These are phyloP conservation scores for Penicillium freii DNA, from an alignment of 2,329 filamentous ascomycete genomes.

Conservation along the genomic window DNA sequence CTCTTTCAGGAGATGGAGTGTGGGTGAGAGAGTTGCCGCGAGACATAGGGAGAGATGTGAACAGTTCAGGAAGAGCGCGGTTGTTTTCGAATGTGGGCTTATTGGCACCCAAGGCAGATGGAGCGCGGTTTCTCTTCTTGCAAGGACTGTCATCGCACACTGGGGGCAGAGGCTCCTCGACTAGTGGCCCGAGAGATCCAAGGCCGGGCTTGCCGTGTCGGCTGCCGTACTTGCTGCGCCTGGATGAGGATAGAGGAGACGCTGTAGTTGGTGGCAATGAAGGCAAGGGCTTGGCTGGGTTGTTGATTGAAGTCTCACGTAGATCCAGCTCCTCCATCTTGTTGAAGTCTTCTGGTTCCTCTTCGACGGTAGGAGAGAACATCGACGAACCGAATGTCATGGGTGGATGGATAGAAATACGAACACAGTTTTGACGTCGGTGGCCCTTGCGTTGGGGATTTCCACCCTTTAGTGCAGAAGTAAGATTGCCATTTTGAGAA, in stretches of 20 bases:
- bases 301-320: conserved; percentile 24
- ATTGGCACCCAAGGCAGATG: conserved; percentile 15
- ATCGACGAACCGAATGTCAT: conserved; percentile 34
- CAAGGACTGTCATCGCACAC: conserved; percentile 21
- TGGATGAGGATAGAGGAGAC: conserved; percentile 13
- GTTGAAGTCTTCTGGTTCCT: conserved; percentile 38
- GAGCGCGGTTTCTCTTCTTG: conserved; percentile 27
- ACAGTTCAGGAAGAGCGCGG: conserved; percentile 25
- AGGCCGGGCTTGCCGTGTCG: conserved; percentile 20
- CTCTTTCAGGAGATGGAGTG: conserved; percentile 34
- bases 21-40: conserved; percentile 21
- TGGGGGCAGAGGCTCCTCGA: conserved; percentile 20
- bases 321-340: conserved; percentile 32
- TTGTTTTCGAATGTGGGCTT: conserved; percentile 18
- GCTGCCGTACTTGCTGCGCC: conserved; percentile 19
- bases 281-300: conserved; percentile 11
- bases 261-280: conserved; percentile 11
- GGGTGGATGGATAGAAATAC: conserved; percentile 41
- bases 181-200: conserved; percentile 21
- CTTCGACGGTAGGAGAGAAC: conserved; percentile 35
- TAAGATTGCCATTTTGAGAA: conserved; percentile 23
- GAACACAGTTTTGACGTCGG: conserved; percentile 44
- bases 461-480: conserved; percentile 35
- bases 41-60: conserved; percentile 26
- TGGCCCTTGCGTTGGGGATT: conserved; percentile 40